Conservation (phyloP, 805 yeast species). For the Saturnispora halmiae region DNA sequence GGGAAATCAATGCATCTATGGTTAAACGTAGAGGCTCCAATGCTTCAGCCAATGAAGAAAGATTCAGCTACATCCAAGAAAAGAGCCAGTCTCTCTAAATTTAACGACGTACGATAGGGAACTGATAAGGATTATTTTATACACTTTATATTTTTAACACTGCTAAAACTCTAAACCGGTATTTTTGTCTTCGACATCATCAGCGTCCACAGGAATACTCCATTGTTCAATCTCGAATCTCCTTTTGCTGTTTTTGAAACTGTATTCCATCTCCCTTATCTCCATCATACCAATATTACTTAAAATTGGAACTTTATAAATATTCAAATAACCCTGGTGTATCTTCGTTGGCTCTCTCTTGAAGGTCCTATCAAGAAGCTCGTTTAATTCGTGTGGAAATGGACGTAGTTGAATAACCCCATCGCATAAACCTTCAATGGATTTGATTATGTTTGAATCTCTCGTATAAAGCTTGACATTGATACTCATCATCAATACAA, state of each 20-base stretch:
- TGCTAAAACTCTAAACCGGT: neutral
- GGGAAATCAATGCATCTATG: conserved; percentile 42
- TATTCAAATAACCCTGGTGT: conserved; percentile 79
- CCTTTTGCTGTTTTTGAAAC: conserved; percentile 76
- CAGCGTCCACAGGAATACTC: conserved; percentile 96
- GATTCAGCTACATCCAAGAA: conserved; percentile 24
- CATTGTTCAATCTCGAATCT: conserved; percentile 84
- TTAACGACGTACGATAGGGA: neutral
- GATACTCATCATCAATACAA: conserved; percentile 46
- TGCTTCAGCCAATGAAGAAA: conserved; percentile 32
- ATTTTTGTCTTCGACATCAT: conserved; percentile 16
- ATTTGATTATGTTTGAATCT: conserved; percentile 35
- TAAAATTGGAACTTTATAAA: conserved; percentile 60
- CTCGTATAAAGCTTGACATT: conserved; percentile 62
- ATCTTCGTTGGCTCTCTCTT: conserved; percentile 64
- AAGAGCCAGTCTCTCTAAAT: conserved; percentile 5
- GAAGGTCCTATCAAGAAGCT: conserved; percentile 58
- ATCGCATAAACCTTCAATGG: conserved; percentile 53
- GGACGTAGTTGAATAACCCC: conserved; percentile 70
- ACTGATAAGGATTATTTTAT: neutral
- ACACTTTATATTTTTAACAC: neutral
- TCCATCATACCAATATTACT: conserved; percentile 78
- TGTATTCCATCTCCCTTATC: conserved; percentile 62
- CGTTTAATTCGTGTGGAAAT: conserved; percentile 63
- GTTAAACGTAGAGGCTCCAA: conserved; percentile 46